phyloP scores from a whole-genome alignment of 2,329 filamentous ascomycete species.

The Botryotinia convoluta region DNA sequence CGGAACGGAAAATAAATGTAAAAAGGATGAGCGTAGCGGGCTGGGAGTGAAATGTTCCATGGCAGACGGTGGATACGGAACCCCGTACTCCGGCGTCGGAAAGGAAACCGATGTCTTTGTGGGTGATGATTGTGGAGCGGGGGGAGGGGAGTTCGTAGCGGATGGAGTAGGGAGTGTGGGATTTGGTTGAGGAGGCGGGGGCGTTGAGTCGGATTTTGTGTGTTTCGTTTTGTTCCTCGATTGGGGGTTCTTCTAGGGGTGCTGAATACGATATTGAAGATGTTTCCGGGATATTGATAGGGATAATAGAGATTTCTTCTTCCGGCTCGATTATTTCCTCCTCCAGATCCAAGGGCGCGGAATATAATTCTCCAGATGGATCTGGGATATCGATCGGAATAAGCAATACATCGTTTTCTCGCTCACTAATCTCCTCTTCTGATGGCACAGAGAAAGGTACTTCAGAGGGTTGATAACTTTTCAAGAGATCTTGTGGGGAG shows the following conservation, averaged over 20 bases:
- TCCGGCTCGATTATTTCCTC: too few relatives aligned
- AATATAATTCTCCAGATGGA: too few relatives aligned
- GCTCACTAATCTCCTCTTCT: neutral
- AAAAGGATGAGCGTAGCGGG: slow-evolving; percentile 23
- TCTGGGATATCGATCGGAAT: neutral
- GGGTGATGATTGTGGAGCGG: slow-evolving; percentile 36
- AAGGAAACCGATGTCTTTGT: slow-evolving; percentile 52
- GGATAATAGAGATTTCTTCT: neutral
- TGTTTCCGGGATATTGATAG: neutral
- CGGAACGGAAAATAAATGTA: slow-evolving; percentile 35
- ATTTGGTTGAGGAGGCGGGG: neutral
- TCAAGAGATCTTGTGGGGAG: neutral
- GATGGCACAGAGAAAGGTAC: neutral
- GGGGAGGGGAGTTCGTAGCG: neutral
- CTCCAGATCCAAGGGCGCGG: too few relatives aligned
- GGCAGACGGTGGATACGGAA: slow-evolving; percentile 23
- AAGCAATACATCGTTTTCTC: neutral
- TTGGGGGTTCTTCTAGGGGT: neutral
- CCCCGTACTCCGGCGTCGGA: slow-evolving; percentile 25
- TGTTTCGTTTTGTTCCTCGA: neutral
- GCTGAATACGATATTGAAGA: neutral
- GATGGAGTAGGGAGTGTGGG: neutral
- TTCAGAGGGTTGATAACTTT: neutral
- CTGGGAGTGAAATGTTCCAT: slow-evolving; percentile 23
- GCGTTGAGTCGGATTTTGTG: neutral